Base-by-base conservation (phyloP, 495 filamentous ascomycete genomes). In the Collariella sp. region DNA sequence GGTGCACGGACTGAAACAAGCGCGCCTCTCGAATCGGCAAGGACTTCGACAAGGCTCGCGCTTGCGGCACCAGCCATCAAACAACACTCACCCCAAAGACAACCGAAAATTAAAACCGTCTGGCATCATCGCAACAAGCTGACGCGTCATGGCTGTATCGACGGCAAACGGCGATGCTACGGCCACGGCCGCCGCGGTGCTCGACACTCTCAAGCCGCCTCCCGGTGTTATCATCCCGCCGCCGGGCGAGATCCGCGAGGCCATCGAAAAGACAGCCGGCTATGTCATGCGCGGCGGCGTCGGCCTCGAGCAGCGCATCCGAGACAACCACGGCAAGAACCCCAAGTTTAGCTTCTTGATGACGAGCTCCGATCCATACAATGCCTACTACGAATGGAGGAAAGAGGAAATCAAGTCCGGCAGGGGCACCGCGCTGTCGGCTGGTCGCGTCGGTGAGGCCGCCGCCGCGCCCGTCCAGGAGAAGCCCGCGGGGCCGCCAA, bases 201-300 rank as follows among this genome's bases (percentile, higher is more conserved):
- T 81, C 35, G 76, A 77, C 42, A 66, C 70, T 41, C 80, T 79
- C 68, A 89, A 89, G 68, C 81, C 89, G 23, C 91, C 91, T 4
- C 76, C 82, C 46, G 91, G 89, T 55, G 76, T 93, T 50, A 86
- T 96, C 34, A 76, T 95, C 50, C 91, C 91, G 29, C 91, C 91
- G 0, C 83, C 67, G 15, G 65, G 81, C 66, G 86, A 89, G 67
- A 87, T 93, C 66, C 69, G 69, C 31, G 75, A 73, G 55, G 72
- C 91, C 58, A 83, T 96, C 61, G 91, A 96, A 68, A 96, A 95
- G 72, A 95, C 91, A n/a, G 91, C 91, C 31, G 90, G 90, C 18
- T 96, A 91, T 66, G 89, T 96, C 39, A 84, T 83, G 62, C 84
- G 86, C 69, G 84, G 95, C 67, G 89, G 90, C 19, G 56, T 79